phyloP scores from a whole-genome alignment of 2,329 filamentous ascomycete species.

The Metarhizium brunneum region DNA sequence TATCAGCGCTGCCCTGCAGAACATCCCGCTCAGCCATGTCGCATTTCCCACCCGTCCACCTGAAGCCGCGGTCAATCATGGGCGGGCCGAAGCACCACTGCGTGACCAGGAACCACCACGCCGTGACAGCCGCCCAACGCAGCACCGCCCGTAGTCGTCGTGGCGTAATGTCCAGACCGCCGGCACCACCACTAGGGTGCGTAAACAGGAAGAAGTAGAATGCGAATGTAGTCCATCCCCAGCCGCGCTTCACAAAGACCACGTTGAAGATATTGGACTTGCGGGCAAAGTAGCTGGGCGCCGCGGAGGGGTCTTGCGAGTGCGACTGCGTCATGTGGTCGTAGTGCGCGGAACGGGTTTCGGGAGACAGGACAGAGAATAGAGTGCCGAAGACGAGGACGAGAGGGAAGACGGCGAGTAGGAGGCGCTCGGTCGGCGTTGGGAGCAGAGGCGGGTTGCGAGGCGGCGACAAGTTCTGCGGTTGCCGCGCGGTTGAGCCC shows the following conservation, averaged over 20 bases:
- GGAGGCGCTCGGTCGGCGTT: constrained; percentile 55
- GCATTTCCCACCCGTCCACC: constrained; percentile 81
- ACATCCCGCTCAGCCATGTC: constrained; percentile 45
- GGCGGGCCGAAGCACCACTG: constrained; percentile 95
- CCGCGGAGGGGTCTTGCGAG: constrained; percentile 38
- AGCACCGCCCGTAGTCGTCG: constrained; percentile 46
- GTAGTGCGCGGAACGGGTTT: constrained; percentile 56
- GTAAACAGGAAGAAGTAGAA: constrained; percentile 62
- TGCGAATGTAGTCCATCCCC: constrained; percentile 78
- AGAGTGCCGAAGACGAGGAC: constrained; percentile 74
- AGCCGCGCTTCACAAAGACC: constrained; percentile 90
- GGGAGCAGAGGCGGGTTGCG: constrained; percentile 55
- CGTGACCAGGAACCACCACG: constrained; percentile 76
- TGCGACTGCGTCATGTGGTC: constrained; percentile 55
- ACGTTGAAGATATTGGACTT: constrained; percentile 91
- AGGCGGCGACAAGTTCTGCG: not conserved
- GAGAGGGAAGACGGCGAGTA: constrained; percentile 63
- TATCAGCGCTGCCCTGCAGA: constrained; percentile 34
- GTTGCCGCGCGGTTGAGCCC: not conserved
- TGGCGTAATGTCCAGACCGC: constrained; percentile 15
- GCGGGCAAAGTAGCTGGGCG: constrained; percentile 83
- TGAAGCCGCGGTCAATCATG: constrained; percentile 82
- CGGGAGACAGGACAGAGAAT: constrained; percentile 69
- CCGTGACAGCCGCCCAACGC: constrained; percentile 65
- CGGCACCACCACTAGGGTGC: constrained; percentile 45